Base-by-base conservation (phyloP, 2,329 filamentous ascomycete genomes). In the Xylaria sp. region DNA sequence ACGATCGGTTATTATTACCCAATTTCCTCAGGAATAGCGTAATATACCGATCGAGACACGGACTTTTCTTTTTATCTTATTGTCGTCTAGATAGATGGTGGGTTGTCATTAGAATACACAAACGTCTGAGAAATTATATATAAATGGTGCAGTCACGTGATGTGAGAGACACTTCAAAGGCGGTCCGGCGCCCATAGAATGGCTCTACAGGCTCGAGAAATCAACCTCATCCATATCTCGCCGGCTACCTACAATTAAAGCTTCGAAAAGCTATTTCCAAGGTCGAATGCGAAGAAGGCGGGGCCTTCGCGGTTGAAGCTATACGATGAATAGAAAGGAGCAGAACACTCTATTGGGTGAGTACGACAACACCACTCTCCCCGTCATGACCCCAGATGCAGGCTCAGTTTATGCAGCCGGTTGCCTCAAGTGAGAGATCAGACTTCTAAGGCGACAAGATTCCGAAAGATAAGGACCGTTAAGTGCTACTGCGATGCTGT, bases 291-390 rank as follows among this genome's bases (percentile, higher is more conserved):
- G 66, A 61, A 44, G 49, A 38, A 36, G 38, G 15, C 23, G 28
- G 53, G 28, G 13, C 33, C 42, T 10, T 69, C 23, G 23, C 40
- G 40, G 20, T 60, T 53, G 58, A 54, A 46, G 15, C 3, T 51
- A 49, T 59, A 73, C 63, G 10, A 76, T 76, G 75, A 77, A 76
- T 66, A 62, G 73, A 66, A 75, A 68, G 53, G 73, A 77, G n/a
- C 70, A 72, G 51, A 72, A 73, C 13, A 76, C 59, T 26, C 67
- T 77, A n/a, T 61, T 76, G 67, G 76, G 76, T 77, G 74, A 74
- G 74, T 72, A 33, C 23, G 33, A 28, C 49, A 60, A 66, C 7
- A 26, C 33, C 42, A 23, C 31, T 23, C 17, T 26, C 23, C 5
- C 28, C 28, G 11, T 31, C 49, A 56, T n/a, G 26, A 60, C 26